Percentiles rank a stretch among this genome's conserved stretches.
These are phyloP conservation scores for Oryza punctata DNA, from an alignment of 176 grass and related monocot species.

Conservation along the genomic window DNA sequence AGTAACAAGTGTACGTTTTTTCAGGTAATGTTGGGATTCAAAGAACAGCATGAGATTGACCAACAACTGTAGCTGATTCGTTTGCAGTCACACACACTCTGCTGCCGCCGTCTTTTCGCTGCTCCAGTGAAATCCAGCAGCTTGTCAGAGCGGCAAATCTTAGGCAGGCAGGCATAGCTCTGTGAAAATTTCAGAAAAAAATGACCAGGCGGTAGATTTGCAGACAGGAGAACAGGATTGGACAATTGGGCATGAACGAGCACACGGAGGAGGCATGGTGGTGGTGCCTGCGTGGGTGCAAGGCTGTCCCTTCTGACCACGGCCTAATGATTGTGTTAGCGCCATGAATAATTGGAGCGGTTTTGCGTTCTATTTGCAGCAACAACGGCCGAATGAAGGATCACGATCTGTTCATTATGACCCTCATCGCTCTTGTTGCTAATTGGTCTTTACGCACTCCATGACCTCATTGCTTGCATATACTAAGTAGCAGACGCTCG, in stretches of 20 bases:
- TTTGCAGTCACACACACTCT: neutral
- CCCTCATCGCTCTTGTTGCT: neutral
- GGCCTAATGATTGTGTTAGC: slow-evolving; percentile 33
- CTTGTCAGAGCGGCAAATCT: neutral
- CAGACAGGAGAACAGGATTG: neutral
- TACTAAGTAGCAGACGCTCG: neutral
- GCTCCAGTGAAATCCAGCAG: neutral
- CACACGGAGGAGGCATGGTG: neutral
- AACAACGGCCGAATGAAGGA: neutral
- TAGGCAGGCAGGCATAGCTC: neutral
- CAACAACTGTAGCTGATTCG: neutral
- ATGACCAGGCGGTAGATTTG: neutral
- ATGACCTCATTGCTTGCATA: neutral
- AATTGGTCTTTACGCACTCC: neutral
- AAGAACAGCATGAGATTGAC: neutral
- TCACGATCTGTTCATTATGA: slow-evolving; percentile 18
- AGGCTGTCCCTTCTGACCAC: slow-evolving; percentile 7
- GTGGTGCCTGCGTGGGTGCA: neutral
- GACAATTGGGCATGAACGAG: neutral
- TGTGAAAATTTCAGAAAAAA: slow-evolving; percentile 12
- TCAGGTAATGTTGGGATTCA: neutral
- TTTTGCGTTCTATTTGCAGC: neutral
- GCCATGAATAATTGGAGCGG: slow-evolving; percentile 22
- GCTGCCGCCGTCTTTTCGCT: neutral
- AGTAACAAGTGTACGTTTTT: neutral